A percentile compares a stretch with the other conserved stretches of the same genome.
phyloP scores from a whole-genome alignment of 1,139 yeast species.

The Nakaseomyces nivariensis region DNA sequence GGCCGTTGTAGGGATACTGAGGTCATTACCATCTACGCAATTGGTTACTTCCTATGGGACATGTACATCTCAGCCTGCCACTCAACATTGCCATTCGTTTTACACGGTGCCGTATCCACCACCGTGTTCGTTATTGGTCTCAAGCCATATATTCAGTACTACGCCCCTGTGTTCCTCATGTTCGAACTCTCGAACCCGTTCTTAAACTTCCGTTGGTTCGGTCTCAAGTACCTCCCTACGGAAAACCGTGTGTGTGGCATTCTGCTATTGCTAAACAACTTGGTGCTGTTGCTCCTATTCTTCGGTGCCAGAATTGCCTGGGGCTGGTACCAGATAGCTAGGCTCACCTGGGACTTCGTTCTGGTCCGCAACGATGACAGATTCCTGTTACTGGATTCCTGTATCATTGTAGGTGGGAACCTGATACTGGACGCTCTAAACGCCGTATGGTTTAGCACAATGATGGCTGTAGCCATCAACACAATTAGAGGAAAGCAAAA shows the following conservation, averaged over 20 bases:
- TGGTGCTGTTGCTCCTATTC: conserved; percentile 56
- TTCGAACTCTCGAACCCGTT: conserved; percentile 93
- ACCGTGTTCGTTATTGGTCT: conserved; percentile 57
- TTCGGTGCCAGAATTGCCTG: conserved; percentile 72
- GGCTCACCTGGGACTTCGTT: conserved; percentile 46
- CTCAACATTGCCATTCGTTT: conserved; percentile 58
- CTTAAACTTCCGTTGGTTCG: conserved; percentile 85
- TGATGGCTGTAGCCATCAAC: conserved; percentile 61
- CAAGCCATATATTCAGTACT: conserved; percentile 71
- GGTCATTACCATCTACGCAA: conserved; percentile 58
- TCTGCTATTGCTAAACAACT: conserved; percentile 56
- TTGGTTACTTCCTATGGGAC: conserved; percentile 94
- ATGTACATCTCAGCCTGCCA: conserved; percentile 51
- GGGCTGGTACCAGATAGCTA: conserved; percentile 69
- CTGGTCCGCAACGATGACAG: conserved; percentile 34
- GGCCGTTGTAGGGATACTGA: conserved; percentile 69
- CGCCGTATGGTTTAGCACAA: conserved; percentile 70
- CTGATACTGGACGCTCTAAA: conserved; percentile 58
- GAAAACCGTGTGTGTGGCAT: conserved; percentile 40
- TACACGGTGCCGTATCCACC: conserved; percentile 80
- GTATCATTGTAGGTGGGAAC: conserved; percentile 51
- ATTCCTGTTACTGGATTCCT: conserved; percentile 38
- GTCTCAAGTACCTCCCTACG: conserved; percentile 42
- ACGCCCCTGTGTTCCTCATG: conserved; percentile 72
- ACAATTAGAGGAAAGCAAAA: conserved; percentile 13